These are phyloP conservation scores for Capronia coronata DNA, from an alignment of 2,329 filamentous ascomycete genomes.

Conservation along the genomic window DNA sequence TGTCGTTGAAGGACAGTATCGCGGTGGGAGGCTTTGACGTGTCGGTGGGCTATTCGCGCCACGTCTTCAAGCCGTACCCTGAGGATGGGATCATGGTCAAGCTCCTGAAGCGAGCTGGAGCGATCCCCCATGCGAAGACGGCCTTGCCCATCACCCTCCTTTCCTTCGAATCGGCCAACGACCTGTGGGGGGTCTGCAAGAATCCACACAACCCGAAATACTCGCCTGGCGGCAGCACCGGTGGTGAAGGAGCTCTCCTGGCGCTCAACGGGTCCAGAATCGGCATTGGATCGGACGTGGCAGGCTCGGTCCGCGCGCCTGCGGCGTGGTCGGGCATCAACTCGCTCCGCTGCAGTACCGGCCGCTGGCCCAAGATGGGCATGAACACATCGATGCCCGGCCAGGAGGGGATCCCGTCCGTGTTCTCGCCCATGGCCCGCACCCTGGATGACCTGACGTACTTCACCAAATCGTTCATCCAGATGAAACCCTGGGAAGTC, in stretches of 20 bases:
- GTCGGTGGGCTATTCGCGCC: constrained; percentile 70
- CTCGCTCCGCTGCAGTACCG: constrained; percentile 76
- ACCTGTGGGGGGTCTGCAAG: constrained; percentile 72
- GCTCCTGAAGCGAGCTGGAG: constrained; percentile 77
- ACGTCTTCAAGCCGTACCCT: constrained; percentile 59
- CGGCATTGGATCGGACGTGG: constrained; percentile 85
- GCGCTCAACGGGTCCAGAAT: constrained; percentile 77
- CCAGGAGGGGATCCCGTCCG: constrained; percentile 80
- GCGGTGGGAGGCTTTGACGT: constrained; percentile 77
- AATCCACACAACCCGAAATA: constrained; percentile 83
- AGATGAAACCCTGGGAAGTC: constrained; percentile 82
- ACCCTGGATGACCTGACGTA: constrained; percentile 77
- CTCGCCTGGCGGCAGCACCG: constrained; percentile 82
- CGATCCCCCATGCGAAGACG: constrained; percentile 88
- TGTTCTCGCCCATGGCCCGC: constrained; percentile 87
- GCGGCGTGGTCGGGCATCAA: constrained; percentile 90
- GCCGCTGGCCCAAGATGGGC: constrained; percentile 81
- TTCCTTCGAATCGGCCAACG: constrained; percentile 74
- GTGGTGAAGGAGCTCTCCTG: constrained; percentile 74
- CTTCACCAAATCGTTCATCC: constrained; percentile 70
- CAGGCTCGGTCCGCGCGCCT: constrained; percentile 77
- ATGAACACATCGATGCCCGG: constrained; percentile 84
- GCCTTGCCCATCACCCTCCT: constrained; percentile 80
- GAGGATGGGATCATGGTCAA: constrained; percentile 67
- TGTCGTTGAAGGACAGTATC: constrained; percentile 74